phyloP scores from a whole-genome alignment of 176 grass and related monocot genomes.

The Neostapfia colusana region DNA sequence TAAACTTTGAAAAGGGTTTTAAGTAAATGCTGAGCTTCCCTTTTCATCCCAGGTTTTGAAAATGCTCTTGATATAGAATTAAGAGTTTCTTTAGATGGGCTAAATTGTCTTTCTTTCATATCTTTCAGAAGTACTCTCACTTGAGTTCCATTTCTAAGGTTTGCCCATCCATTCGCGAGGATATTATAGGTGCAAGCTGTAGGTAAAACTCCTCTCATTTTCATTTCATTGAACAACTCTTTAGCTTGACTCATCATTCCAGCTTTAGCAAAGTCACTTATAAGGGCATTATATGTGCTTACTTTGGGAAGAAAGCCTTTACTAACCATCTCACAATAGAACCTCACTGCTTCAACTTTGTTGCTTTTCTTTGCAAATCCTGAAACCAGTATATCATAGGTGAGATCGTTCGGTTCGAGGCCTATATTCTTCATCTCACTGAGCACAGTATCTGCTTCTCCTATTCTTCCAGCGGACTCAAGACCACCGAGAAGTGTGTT shows the following conservation, averaged over 20 bases:
- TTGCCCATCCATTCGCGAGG: slow-evolving; percentile 84
- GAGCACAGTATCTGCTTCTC: slow-evolving; percentile 60
- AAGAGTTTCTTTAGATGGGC: slow-evolving; percentile 65
- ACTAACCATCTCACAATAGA: slow-evolving; percentile 87
- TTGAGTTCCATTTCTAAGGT: slow-evolving; percentile 68
- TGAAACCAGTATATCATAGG: slow-evolving; percentile 86
- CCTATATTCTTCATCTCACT: slow-evolving; percentile 63
- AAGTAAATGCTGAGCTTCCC: slow-evolving; percentile 56
- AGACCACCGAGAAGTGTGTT: slow-evolving; percentile 89
- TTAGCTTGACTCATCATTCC: slow-evolving; percentile 97
- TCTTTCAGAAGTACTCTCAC: slow-evolving; percentile 73
- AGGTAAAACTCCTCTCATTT: slow-evolving; percentile 60
- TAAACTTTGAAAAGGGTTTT: slow-evolving; percentile 60
- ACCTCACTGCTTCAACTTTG: slow-evolving; percentile 63
- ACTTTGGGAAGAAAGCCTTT: slow-evolving; percentile 90
- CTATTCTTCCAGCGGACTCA: slow-evolving; percentile 66
- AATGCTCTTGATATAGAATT: slow-evolving; percentile 69
- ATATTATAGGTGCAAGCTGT: slow-evolving; percentile 81
- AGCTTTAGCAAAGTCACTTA: slow-evolving; percentile 63
- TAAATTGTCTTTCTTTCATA: slow-evolving; percentile 78
- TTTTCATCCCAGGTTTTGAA: slow-evolving; percentile 63
- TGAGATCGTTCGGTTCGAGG: slow-evolving; percentile 59
- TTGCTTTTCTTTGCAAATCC: slow-evolving; percentile 74
- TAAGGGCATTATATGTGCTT: slow-evolving; percentile 86
- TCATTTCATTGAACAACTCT: slow-evolving; percentile 79